phyloP scores from a whole-genome alignment of 2,329 filamentous ascomycete species.

The Penicillium corylophilum region DNA sequence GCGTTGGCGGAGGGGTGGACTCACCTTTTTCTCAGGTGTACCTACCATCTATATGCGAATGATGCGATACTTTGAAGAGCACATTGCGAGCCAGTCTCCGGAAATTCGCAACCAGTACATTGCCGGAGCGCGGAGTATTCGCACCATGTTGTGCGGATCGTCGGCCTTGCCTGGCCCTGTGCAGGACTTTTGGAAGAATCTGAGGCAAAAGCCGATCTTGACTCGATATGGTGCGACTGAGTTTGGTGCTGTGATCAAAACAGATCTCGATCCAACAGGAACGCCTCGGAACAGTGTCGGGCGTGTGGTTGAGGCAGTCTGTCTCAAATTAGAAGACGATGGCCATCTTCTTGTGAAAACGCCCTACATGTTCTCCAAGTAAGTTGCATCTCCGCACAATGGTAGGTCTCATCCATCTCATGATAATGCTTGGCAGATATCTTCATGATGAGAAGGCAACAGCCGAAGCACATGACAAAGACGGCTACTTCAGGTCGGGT shows the following conservation, averaged over 20 bases:
- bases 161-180: conserved; percentile 52
- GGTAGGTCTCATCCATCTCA: too few species aligned
- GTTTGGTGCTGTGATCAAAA: conserved; percentile 46
- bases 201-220: conserved; percentile 34
- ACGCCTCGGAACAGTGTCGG: conserved; percentile 31
- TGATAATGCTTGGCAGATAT: conserved; percentile 18
- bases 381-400: conserved; percentile 16
- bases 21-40: conserved; percentile 50
- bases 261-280: conserved; percentile 31
- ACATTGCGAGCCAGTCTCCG: conserved; percentile 27
- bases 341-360: conserved; percentile 48
- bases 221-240: conserved; percentile 49
- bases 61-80: conserved; percentile 42
- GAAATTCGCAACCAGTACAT: conserved; percentile 39
- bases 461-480: conserved; percentile 41
- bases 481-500: conserved; percentile 50
- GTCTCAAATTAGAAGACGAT: conserved; percentile 48
- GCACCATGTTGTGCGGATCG: conserved; percentile 37
- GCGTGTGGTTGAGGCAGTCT: conserved; percentile 38
- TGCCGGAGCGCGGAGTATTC: conserved; percentile 32
- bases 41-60: conserved; percentile 51
- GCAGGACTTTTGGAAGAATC: conserved; percentile 49
- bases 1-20: conserved; percentile 40
- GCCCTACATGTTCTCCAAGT: conserved; percentile 40
- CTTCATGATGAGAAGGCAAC: conserved; percentile 45